These are phyloP conservation scores for Emericellopsis atlantica DNA, from an alignment of 2,329 filamentous ascomycete genomes.

Conservation along the genomic window DNA sequence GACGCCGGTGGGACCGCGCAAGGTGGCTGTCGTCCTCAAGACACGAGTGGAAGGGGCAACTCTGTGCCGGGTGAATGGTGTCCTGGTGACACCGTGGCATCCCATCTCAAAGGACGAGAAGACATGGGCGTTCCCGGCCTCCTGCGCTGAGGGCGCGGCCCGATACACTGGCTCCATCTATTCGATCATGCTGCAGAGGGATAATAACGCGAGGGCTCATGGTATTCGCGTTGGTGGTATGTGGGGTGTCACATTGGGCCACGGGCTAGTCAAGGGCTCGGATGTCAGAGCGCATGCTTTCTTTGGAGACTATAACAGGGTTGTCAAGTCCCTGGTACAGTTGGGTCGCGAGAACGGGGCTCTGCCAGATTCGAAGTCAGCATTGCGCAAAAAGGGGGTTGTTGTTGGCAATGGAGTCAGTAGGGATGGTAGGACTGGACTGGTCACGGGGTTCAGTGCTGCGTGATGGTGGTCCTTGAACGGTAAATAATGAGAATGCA, in stretches of 20 bases:
- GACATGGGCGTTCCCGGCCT: constrained; percentile 33
- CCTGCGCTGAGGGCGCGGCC: constrained; percentile 16
- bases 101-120: constrained; percentile 29
- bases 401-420: constrained; percentile 28
- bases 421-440: constrained; percentile 21
- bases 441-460: neutral
- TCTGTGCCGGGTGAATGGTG: constrained; percentile 30
- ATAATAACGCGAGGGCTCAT: constrained; percentile 30
- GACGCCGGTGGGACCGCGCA: constrained; percentile 35
- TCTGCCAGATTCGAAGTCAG: constrained; percentile 11
- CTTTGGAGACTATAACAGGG: constrained; percentile 36
- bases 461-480: too few relatives aligned
- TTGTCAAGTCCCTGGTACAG: constrained; percentile 22
- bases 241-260: constrained; percentile 47
- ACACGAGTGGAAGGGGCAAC: constrained; percentile 25
- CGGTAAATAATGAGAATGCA: too few relatives aligned
- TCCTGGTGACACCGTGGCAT: constrained; percentile 49
- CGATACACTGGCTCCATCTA: constrained; percentile 40
- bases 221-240: constrained; percentile 30
- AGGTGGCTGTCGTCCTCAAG: constrained; percentile 36
- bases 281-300: constrained; percentile 36
- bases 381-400: constrained; percentile 23
- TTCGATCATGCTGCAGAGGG: constrained; percentile 40
- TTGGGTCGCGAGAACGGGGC: too few relatives aligned
- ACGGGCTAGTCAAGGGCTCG: constrained; percentile 28